phyloP scores from a whole-genome alignment of 2,329 filamentous ascomycete species.

The Cadophora luteo-olivacea region DNA sequence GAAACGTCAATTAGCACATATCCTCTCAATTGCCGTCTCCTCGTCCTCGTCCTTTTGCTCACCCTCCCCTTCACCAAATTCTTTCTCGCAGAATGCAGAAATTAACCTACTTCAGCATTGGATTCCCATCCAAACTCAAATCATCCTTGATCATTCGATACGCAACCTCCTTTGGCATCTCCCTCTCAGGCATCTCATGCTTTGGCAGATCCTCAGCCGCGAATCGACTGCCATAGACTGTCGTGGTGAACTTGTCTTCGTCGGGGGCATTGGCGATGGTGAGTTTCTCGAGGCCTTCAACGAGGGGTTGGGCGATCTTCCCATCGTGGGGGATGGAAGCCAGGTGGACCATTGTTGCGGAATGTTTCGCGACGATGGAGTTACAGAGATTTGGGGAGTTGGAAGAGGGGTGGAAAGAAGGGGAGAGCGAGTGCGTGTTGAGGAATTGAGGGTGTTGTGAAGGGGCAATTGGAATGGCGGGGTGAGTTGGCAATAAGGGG shows the following conservation, averaged over 20 bases:
- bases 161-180: conserved; percentile 93
- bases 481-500: conserved; percentile 5
- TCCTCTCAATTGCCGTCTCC: neutral
- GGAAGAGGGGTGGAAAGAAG: neutral
- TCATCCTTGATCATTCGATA: conserved; percentile 98
- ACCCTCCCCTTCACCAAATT: neutral
- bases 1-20: conserved; percentile 30
- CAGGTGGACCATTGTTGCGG: conserved; percentile 55
- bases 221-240: conserved; percentile 85
- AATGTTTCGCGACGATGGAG: neutral
- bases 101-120: conserved; percentile 74
- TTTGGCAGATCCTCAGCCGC: conserved; percentile 81
- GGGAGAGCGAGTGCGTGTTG: neutral
- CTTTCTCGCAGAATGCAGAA: neutral
- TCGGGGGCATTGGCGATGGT: conserved; percentile 45
- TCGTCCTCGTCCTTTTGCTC: no score
- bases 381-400: neutral
- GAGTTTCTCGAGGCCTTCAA: conserved; percentile 54
- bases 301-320: conserved; percentile 35
- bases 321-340: conserved; percentile 47
- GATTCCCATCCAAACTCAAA: conserved; percentile 87
- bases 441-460: conserved; percentile 8
- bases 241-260: conserved; percentile 41
- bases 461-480: conserved; percentile 6
- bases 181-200: conserved; percentile 84